Percentiles rank a stretch among this genome's conserved stretches.
Evolutionary conservation across 2,329 filamentous ascomycete species (phyloP).

Genomic region (Curvularia hawaiiensis): DNA sequence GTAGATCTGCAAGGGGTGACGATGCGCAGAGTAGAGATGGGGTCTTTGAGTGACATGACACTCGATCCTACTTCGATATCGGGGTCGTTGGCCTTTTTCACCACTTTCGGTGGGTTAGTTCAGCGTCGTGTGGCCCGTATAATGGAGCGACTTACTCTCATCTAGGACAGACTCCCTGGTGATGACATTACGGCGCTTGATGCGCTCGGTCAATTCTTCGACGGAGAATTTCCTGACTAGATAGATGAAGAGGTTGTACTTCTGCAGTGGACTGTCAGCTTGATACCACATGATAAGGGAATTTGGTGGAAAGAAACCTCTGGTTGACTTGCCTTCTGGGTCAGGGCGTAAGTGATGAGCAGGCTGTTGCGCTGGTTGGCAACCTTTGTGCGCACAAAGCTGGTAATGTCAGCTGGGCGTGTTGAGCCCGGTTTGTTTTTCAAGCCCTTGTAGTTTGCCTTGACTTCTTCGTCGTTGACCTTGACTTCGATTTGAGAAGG

Average conservation of each 20-base stretch:
- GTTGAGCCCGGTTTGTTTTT: slow-evolving; percentile 98
- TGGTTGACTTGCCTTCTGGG: slow-evolving; percentile 70
- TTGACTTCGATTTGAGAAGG: slow-evolving; percentile 92
- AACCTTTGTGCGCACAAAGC: slow-evolving; percentile 70
- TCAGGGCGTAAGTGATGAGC: slow-evolving; percentile 89
- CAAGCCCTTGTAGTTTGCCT: slow-evolving; percentile 89
- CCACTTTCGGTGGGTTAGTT: slow-evolving; percentile 60
- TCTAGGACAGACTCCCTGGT: slow-evolving; percentile 79
- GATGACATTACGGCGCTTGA: slow-evolving; percentile 73
- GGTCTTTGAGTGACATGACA: slow-evolving; percentile 90
- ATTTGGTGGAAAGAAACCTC: slow-evolving; percentile 33
- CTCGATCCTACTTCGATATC: slow-evolving; percentile 90
- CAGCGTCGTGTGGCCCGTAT: background rate
- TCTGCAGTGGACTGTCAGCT: slow-evolving; percentile 38
- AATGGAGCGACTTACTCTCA: slow-evolving; percentile 65
- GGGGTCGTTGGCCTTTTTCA: slow-evolving; percentile 78
- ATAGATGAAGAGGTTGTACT: slow-evolving; percentile 66
- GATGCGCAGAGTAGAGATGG: slow-evolving; percentile 84
- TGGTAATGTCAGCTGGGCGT: slow-evolving; percentile 88
- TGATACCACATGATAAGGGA: background rate
- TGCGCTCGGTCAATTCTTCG: slow-evolving; percentile 69
- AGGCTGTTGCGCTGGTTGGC: slow-evolving; percentile 75
- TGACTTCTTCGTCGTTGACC: slow-evolving; percentile 85
- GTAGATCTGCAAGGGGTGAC: slow-evolving; percentile 78
- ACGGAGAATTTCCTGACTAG: slow-evolving; percentile 77